phyloP scores from a whole-genome alignment of 2,329 filamentous ascomycete genomes.

The Daldinia sp. region DNA sequence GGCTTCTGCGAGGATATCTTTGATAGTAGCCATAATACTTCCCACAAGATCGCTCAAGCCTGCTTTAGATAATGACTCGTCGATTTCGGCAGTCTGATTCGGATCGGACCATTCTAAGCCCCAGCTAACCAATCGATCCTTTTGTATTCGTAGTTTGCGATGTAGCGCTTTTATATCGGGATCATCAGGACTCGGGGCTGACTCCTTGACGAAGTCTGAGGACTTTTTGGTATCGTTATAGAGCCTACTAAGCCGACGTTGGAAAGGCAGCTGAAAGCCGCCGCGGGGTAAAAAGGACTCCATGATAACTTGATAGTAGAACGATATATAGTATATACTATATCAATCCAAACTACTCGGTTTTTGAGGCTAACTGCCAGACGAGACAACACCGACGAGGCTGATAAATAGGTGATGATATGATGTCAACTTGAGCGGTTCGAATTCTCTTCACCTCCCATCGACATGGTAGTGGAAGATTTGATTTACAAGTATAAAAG shows the following conservation, averaged over 20 bases:
- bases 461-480: background rate
- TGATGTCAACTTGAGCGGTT: background rate
- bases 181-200: conserved; percentile 68
- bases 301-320: conserved; percentile 48
- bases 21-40: conserved; percentile 82
- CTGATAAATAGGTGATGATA: background rate
- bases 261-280: conserved; percentile 65
- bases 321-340: background rate
- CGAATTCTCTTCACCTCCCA: background rate
- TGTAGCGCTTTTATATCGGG: conserved; percentile 77
- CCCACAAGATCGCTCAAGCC: conserved; percentile 79
- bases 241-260: conserved; percentile 72
- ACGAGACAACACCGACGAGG: background rate
- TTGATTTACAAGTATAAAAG: conserved; percentile 3
- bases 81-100: conserved; percentile 73
- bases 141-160: conserved; percentile 80
- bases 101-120: conserved; percentile 83
- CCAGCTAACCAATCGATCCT: conserved; percentile 81
- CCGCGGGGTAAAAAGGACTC: conserved; percentile 60
- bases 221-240: conserved; percentile 85
- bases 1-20: conserved; percentile 79
- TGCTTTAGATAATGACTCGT: conserved; percentile 74
- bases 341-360: background rate
- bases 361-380: background rate
- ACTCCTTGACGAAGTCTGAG: conserved; percentile 74